These are phyloP conservation scores for Gynandropsis gynandra DNA, from an alignment of 345 rosid species.

Conservation along the genomic window DNA sequence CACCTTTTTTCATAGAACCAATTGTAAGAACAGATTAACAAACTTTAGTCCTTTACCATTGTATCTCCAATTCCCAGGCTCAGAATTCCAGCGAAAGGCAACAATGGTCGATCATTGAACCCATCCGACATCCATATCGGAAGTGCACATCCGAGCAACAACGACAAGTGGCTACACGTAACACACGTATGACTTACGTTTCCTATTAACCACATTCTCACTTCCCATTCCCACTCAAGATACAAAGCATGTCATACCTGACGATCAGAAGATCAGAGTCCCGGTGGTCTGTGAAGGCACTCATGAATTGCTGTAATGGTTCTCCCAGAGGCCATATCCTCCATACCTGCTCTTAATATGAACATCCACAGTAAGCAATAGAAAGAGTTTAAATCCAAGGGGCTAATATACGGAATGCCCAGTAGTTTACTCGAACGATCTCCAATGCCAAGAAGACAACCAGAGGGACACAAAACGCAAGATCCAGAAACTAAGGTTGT, in stretches of 20 bases:
- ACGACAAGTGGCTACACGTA: slow-evolving; percentile 97
- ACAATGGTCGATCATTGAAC: slow-evolving; percentile 86
- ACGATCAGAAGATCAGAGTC: slow-evolving; percentile 91
- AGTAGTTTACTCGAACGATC: slow-evolving; percentile 87
- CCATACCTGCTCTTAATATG: slow-evolving; percentile 57
- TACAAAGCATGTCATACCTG: slow-evolving; percentile 60
- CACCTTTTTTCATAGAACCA: no score
- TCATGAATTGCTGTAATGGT: slow-evolving; percentile 74
- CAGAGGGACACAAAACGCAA: slow-evolving; percentile 93
- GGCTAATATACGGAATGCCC: no score
- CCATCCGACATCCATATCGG: slow-evolving; percentile 98
- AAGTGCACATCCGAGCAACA: slow-evolving; percentile 89
- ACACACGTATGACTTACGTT: no score
- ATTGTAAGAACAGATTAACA: no score
- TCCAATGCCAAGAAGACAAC: slow-evolving; percentile 71
- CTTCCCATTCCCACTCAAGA: no score
- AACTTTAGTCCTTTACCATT: slow-evolving; percentile 48
- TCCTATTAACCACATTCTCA: no score
- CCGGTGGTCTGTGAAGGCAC: slow-evolving; percentile 95
- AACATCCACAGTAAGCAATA: neutral
- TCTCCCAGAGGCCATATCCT: slow-evolving; percentile 80
- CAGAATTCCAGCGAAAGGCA: slow-evolving; percentile 93
- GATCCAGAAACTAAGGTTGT: slow-evolving; percentile 91
- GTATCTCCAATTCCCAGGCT: slow-evolving; percentile 99
- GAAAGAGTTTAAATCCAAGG: neutral